Base-by-base conservation (phyloP, 2,329 filamentous ascomycete species). In the Chalara sp. region DNA sequence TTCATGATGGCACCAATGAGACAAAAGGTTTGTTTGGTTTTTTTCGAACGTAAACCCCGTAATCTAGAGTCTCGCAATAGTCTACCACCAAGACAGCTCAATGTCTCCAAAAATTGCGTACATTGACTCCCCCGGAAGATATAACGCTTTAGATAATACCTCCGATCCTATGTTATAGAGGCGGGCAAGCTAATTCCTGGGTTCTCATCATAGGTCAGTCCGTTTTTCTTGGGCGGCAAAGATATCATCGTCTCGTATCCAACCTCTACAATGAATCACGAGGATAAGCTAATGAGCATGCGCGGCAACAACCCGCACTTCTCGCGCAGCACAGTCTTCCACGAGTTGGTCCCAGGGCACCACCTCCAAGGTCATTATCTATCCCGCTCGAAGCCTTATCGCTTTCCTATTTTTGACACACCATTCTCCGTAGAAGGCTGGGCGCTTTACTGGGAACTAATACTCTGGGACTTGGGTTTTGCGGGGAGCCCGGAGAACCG, bases 361-460 rank as follows among this genome's bases (percentile, higher is more conserved):
- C 71, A 78, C 47, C 66, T 81, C 31, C 79, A 82, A 59, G 63
- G 74, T 12, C 73, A 75, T 62, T 69, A 76, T 58, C 72, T 70
- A 12, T 63, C 67, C 11, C 70, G 79, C 6, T 62, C 72, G 52
- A 70, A 69, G 13, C 70, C 72, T 3, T 76, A 82, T 61, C 72
- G 79, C 5, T 61, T 63, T 21, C 35, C 35, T 8, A 58, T 81
- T 6, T 82, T 82, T 61, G 63, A 67, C 32, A 82, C 79, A 1
- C 76, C 78, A 0, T 82, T 83, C 58, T 81, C 72, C 66, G 72
- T 79, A 37, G 80, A 83, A 61, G 79, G 79, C 13, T 82, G 79
- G 78, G 75, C 79, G n/a, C 71, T 81, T 56, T 83, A 83, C 61
- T 82, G 79, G 79, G 80, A 83, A 64, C 68, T 81, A 57, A 61